Evolutionary conservation across 148 eudicot genomes (phyloP).

Genomic region (Vaccinium corymbosum): DNA sequence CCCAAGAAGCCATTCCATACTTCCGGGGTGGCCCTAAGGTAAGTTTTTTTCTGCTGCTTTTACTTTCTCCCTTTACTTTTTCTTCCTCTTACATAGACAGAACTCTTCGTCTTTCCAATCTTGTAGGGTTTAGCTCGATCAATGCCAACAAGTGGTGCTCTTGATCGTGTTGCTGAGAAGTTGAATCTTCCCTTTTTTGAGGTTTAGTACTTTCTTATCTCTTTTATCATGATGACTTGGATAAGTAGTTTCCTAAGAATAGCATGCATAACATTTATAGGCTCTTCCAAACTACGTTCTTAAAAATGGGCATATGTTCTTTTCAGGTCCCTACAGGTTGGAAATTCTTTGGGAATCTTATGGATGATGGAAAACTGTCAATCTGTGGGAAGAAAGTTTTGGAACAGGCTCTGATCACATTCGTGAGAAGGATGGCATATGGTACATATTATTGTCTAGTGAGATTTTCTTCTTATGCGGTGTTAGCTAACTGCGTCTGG

Average conservation of each 20-base stretch:
- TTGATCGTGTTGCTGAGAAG: slow-evolving; percentile 91
- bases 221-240: slow-evolving; percentile 11
- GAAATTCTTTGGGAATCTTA: slow-evolving; percentile 98
- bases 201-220: slow-evolving; percentile 38
- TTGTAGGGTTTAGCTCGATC: slow-evolving; percentile 96
- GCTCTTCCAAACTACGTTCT: background rate
- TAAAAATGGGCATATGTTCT: slow-evolving; percentile 7
- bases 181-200: slow-evolving; percentile 87
- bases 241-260: background rate
- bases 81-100: background rate
- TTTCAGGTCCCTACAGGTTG: slow-evolving; percentile 97
- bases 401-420: slow-evolving; percentile 99
- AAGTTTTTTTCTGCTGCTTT: slow-evolving; percentile 8
- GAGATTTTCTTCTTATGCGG: background rate
- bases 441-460: slow-evolving; percentile 41
- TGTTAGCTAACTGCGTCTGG: slow-evolving; percentile 1
- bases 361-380: slow-evolving; percentile 93
- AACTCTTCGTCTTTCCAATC: background rate
- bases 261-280: background rate
- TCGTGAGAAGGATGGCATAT: slow-evolving; percentile 98
- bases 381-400: slow-evolving; percentile 99
- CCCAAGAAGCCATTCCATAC: slow-evolving; percentile 87
- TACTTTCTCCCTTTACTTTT: background rate
- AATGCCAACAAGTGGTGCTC: slow-evolving; percentile 99
- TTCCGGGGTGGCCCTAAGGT: slow-evolving; percentile 81